A percentile compares a stretch with the other conserved stretches of the same genome.
phyloP scores from a whole-genome alignment of 257 asterid genomes.

The Plectranthus barbatus region DNA sequence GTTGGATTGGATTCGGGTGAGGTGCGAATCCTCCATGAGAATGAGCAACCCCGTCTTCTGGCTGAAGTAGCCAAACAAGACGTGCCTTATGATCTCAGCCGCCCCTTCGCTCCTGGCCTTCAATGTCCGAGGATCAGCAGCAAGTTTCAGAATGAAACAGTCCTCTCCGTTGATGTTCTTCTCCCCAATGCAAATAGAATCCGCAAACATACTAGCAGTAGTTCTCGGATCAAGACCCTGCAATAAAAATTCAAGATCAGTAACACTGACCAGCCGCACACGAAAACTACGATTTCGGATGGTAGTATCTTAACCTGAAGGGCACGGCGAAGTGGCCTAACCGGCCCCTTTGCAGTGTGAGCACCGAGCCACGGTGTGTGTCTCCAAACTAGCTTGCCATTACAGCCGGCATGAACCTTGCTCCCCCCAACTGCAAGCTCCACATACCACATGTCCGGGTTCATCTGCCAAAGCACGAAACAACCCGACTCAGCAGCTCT shows the following conservation, averaged over 20 bases:
- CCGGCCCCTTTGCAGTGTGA: too few relatives aligned
- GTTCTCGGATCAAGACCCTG: too few relatives aligned
- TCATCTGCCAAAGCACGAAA: constrained; percentile 91
- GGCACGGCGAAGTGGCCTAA: constrained; percentile 82
- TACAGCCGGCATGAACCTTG: constrained; percentile 96
- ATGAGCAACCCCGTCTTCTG: constrained; percentile 87
- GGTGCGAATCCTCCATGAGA: constrained; percentile 95
- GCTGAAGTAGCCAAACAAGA: constrained; percentile 76
- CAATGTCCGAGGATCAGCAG: constrained; percentile 75
- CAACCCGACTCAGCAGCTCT: constrained; percentile 87
- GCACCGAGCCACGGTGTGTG: constrained; percentile 99
- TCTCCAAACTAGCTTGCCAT: constrained; percentile 91
- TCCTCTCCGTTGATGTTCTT: constrained; percentile 81
- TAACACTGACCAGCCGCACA: too few relatives aligned
- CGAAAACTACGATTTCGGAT: too few relatives aligned
- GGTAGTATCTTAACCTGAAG: constrained; percentile 75
- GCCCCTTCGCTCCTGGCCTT: constrained; percentile 95
- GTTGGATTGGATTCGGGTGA: constrained; percentile 83
- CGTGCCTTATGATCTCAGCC: constrained; percentile 89
- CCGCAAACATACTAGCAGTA: too few relatives aligned
- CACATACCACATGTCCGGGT: constrained; percentile 86
- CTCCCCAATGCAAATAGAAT: constrained; percentile 88
- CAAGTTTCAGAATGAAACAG: constrained; percentile 85
- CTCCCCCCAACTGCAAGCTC: constrained; percentile 93
- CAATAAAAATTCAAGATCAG: background rate